Evolutionary conservation across 2,329 filamentous ascomycete genomes (phyloP).

Genomic region (Colletotrichum gloeosporioides): DNA sequence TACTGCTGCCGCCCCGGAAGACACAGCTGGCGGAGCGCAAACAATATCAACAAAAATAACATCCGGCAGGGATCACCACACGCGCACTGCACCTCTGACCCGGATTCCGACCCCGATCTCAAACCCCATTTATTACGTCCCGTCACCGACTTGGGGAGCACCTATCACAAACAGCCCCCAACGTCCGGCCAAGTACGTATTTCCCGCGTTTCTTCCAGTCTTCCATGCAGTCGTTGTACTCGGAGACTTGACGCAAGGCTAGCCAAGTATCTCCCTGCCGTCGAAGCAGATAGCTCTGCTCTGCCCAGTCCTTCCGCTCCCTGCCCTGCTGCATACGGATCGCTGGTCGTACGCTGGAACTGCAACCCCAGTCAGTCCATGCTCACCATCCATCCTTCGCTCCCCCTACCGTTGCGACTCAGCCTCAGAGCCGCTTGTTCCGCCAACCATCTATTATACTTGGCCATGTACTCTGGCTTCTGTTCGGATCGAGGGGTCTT

Average conservation of each 20-base stretch:
- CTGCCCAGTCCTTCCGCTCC: background rate
- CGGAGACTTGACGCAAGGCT: background rate
- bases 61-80: slow-evolving; percentile 4
- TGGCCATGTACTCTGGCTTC: background rate
- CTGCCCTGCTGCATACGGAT: background rate
- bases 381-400: background rate
- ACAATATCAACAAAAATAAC: background rate
- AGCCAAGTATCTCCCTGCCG: background rate
- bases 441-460: slow-evolving; percentile 15
- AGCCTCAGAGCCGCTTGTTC: slow-evolving; percentile 28
- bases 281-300: background rate
- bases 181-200: background rate
- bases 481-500: background rate
- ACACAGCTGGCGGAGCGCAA: background rate
- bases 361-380: background rate
- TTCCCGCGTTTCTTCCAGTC: background rate
- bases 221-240: background rate
- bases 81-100: slow-evolving; percentile 2
- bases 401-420: slow-evolving; percentile 18
- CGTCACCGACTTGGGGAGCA: background rate
- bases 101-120: slow-evolving; percentile 17
- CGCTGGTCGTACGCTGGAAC: background rate
- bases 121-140: background rate
- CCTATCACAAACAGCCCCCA: background rate
- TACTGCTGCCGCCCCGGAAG: background rate